phyloP scores from a whole-genome alignment of 768 basidiomycete genomes.

The Podaxis sp. region DNA sequence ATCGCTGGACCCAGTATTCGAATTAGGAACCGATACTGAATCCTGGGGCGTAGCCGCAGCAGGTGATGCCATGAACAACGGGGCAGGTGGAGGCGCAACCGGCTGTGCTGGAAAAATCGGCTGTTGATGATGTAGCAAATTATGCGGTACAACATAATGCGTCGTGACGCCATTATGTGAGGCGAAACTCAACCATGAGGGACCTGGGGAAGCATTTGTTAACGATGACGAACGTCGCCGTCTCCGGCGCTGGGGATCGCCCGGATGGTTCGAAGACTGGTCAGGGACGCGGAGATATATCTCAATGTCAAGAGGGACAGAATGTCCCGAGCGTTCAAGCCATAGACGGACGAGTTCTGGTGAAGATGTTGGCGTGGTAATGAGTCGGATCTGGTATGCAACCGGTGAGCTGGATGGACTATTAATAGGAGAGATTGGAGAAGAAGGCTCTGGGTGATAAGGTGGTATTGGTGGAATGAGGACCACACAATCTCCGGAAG shows the following conservation, averaged over 20 bases:
- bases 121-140: slow-evolving; percentile 23
- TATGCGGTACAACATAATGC: slow-evolving; percentile 35
- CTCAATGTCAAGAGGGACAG: slow-evolving; percentile 73
- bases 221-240: slow-evolving; percentile 23
- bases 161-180: slow-evolving; percentile 26
- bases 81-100: slow-evolving; percentile 32
- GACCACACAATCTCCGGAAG: not conserved
- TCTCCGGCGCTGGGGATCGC: slow-evolving; percentile 18
- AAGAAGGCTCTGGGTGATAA: not conserved
- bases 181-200: slow-evolving; percentile 5
- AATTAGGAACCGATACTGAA: not conserved
- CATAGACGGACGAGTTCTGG: slow-evolving; percentile 79
- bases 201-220: not conserved
- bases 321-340: slow-evolving; percentile 73
- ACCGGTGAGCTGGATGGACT: not conserved
- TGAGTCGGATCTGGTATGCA: slow-evolving; percentile 58
- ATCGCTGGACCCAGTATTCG: not conserved
- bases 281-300: slow-evolving; percentile 60
- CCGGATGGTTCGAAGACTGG: slow-evolving; percentile 20
- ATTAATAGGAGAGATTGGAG: slow-evolving; percentile 2
- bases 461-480: not conserved
- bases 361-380: slow-evolving; percentile 64
- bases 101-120: slow-evolving; percentile 30
- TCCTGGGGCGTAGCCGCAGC: not conserved
- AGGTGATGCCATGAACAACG: not conserved